Percentiles rank a stretch among this genome's conserved stretches.
phyloP scores from a whole-genome alignment of 2,329 filamentous ascomycete genomes.

The Drechslerella dactyloides region DNA sequence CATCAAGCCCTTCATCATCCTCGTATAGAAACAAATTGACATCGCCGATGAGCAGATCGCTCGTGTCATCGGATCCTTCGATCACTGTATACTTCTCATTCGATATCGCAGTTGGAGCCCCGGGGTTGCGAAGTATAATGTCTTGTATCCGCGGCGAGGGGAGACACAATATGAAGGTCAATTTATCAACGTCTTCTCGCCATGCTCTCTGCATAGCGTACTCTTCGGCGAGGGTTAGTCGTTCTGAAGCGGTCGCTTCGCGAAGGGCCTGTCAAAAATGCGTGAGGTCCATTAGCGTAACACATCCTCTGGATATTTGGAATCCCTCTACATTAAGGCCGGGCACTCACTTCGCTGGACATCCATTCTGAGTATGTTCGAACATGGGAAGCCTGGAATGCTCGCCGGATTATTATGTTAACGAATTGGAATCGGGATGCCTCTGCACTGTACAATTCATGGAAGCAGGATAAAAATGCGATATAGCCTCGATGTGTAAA shows the following conservation, averaged over 20 bases:
- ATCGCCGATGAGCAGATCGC: constrained; percentile 71
- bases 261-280: constrained; percentile 69
- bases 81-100: constrained; percentile 12
- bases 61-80: constrained; percentile 61
- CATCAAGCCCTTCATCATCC: constrained; percentile 54
- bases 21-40: constrained; percentile 78
- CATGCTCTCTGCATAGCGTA: constrained; percentile 89
- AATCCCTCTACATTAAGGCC: too few species aligned
- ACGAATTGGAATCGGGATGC: not conserved
- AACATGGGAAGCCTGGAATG: constrained; percentile 38
- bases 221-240: constrained; percentile 78
- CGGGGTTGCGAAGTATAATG: constrained; percentile 3
- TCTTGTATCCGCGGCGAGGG: constrained; percentile 56
- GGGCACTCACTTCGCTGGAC: constrained; percentile 32
- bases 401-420: too few species aligned
- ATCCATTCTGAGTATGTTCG: constrained; percentile 49
- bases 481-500: not conserved
- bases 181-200: constrained; percentile 80
- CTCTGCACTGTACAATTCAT: too few species aligned
- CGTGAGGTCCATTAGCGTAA: not conserved
- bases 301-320: too few species aligned
- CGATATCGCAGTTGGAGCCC: constrained; percentile 15
- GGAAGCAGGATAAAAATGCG: too few species aligned
- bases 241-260: constrained; percentile 84
- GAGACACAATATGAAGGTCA: constrained; percentile 86